A percentile compares a stretch with the other conserved stretches of the same genome.
Evolutionary conservation across 1,139 yeast genomes (phyloP).

Genomic region (Hyphopichia wangnamkhiaoensis): DNA sequence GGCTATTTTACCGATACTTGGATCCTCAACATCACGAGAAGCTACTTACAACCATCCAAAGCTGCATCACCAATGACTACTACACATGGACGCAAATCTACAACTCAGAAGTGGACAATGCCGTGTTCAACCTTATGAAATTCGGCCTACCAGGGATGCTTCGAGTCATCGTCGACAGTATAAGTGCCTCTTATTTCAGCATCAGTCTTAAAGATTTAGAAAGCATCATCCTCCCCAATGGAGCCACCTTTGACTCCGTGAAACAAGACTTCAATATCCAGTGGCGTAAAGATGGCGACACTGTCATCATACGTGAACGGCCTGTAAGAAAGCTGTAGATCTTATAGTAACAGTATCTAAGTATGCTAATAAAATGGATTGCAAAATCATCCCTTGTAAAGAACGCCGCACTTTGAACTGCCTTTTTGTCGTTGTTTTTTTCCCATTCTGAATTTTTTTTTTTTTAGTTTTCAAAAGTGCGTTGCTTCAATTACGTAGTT

Average conservation of each 20-base stretch:
- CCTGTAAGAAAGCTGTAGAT: slow-evolving; percentile 2
- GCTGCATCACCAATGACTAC: slow-evolving; percentile 44
- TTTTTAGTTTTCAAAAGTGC: no score
- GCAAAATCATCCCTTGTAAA: no score
- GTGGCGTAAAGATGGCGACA: slow-evolving; percentile 30
- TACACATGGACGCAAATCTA: slow-evolving; percentile 41
- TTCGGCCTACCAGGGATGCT: slow-evolving; percentile 38
- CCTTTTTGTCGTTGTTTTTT: no score
- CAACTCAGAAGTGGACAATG: slow-evolving; percentile 30
- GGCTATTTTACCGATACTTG: slow-evolving; percentile 29
- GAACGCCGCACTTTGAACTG: no score
- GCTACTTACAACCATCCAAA: slow-evolving; percentile 24
- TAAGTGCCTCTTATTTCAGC: slow-evolving; percentile 40
- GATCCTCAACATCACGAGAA: slow-evolving; percentile 17
- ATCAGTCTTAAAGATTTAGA: slow-evolving; percentile 22
- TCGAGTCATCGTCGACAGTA: slow-evolving; percentile 26
- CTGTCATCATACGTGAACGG: slow-evolving; percentile 25
- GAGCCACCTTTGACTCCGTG: slow-evolving; percentile 21
- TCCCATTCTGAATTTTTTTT: no score
- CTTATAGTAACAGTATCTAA: no score
- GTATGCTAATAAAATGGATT: no score
- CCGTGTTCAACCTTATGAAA: slow-evolving; percentile 39
- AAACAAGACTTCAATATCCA: slow-evolving; percentile 16
- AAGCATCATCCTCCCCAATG: slow-evolving; percentile 28
- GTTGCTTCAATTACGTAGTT: no score